phyloP scores from a whole-genome alignment of 2,329 filamentous ascomycete genomes.

The Fusarium burgessii region DNA sequence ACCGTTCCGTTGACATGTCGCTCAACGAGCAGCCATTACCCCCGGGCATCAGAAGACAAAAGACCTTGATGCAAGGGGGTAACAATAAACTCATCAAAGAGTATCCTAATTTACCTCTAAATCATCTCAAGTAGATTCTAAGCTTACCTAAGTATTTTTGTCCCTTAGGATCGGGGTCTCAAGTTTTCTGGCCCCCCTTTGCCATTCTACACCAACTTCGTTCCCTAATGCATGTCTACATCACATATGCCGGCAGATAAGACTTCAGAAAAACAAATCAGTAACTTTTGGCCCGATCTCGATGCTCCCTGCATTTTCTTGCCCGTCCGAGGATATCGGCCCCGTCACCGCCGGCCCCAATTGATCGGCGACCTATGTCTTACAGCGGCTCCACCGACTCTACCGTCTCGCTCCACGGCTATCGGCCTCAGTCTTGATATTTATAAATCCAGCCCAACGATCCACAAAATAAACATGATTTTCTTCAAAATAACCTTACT shows the following conservation, averaged over 20 bases:
- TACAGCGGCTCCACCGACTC: constrained; percentile 11
- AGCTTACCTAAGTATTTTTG: too few relatives aligned
- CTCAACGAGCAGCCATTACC: background rate
- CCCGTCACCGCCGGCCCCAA: background rate
- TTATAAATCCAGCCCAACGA: constrained; percentile 1
- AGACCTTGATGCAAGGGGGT: too few relatives aligned
- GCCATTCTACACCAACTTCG: background rate
- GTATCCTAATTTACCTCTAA: too few relatives aligned
- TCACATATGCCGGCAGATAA: background rate
- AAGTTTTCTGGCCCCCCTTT: background rate
- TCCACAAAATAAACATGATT: constrained; percentile 9
- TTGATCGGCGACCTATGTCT: constrained; percentile 18
- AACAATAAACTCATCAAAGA: too few relatives aligned
- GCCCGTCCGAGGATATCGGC: constrained; percentile 13
- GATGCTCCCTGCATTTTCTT: background rate
- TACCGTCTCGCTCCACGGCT: constrained; percentile 19
- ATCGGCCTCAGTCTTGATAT: constrained; percentile 8
- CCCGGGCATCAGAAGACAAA: too few relatives aligned
- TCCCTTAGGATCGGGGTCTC: too few relatives aligned
- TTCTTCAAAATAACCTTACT: background rate
- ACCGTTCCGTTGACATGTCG: too few relatives aligned
- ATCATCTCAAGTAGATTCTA: too few relatives aligned
- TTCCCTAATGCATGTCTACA: background rate
- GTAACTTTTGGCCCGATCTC: background rate
- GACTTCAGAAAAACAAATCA: background rate